Percentiles rank a stretch among this genome's conserved stretches.
phyloP scores from a whole-genome alignment of 2,329 filamentous ascomycete species.

The Hypoxylon sp. region DNA sequence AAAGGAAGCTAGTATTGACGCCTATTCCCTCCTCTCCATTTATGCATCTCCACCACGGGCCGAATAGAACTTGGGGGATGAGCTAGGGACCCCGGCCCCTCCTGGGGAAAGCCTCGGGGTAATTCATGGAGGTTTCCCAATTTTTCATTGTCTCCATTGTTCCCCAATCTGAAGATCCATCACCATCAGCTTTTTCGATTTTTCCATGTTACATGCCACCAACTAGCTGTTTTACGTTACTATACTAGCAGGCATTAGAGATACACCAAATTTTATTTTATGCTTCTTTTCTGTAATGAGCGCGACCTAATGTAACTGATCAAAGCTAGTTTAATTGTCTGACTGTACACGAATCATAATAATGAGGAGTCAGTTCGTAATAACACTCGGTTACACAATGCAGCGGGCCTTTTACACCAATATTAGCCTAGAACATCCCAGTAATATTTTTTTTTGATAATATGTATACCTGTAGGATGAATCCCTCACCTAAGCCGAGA shows the following conservation, averaged over 20 bases:
- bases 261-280: slow-evolving; percentile 5
- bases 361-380: slow-evolving; percentile 24
- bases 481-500: slow-evolving; percentile 13
- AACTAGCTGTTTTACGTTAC: slow-evolving; percentile 4
- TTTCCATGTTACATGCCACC: slow-evolving; percentile 12
- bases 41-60: slow-evolving; percentile 42
- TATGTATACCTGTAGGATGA: slow-evolving; percentile 6
- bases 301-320: slow-evolving; percentile 12
- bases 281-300: slow-evolving; percentile 2
- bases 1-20: slow-evolving; percentile 30
- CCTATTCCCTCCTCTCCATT: slow-evolving; percentile 30
- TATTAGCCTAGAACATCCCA: slow-evolving; percentile 19
- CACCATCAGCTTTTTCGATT: slow-evolving; percentile 17
- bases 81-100: slow-evolving; percentile 31
- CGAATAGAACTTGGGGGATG: slow-evolving; percentile 44
- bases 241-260: neutral
- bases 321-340: slow-evolving; percentile 23
- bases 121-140: slow-evolving; percentile 21
- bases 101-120: slow-evolving; percentile 42
- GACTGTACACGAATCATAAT: slow-evolving; percentile 17
- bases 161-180: slow-evolving; percentile 12
- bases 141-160: slow-evolving; percentile 14
- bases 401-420: slow-evolving; percentile 23
- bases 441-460: slow-evolving; percentile 10
- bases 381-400: slow-evolving; percentile 27